These are phyloP conservation scores for Fraxinus platypoda DNA, from an alignment of 305 asterid genomes.

Conservation along the genomic window DNA sequence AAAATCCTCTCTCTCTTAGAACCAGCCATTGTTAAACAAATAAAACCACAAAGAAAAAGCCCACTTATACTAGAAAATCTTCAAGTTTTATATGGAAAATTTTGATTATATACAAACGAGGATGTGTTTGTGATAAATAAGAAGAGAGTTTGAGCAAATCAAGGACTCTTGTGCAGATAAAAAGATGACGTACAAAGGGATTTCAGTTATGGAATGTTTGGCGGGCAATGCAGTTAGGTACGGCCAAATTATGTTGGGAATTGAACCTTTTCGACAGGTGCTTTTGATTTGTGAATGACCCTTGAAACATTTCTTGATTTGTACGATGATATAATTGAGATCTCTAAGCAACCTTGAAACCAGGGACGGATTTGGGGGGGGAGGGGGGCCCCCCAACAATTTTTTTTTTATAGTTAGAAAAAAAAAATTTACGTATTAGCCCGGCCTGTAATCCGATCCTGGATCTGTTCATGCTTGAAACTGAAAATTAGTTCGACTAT, in stretches of 20 bases:
- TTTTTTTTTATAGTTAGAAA: too few relatives aligned
- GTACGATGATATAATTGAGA: not conserved
- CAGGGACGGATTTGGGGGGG: too few relatives aligned
- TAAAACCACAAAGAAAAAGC: not conserved
- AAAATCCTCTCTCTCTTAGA: constrained; percentile 40
- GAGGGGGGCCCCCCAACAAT: too few relatives aligned
- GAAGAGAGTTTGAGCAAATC: constrained; percentile 37
- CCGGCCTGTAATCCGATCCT: too few relatives aligned
- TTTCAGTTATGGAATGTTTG: not conserved
- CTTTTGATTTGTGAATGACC: not conserved
- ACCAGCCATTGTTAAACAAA: constrained; percentile 20
- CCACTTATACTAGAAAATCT: not conserved
- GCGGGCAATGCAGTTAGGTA: not conserved
- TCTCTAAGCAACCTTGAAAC: not conserved
- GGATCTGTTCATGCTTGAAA: too few relatives aligned
- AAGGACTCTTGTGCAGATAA: constrained; percentile 24
- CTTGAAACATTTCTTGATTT: not conserved
- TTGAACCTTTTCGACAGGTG: not conserved
- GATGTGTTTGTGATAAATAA: constrained; percentile 18
- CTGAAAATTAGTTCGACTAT: not conserved
- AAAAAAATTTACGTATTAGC: too few relatives aligned
- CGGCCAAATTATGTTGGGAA: not conserved
- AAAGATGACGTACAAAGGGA: not conserved
- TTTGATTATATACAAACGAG: not conserved
- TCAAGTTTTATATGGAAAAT: not conserved